Conservation (phyloP, 768 basidiomycete species). For the Boletus subcaerulescens region DNA sequence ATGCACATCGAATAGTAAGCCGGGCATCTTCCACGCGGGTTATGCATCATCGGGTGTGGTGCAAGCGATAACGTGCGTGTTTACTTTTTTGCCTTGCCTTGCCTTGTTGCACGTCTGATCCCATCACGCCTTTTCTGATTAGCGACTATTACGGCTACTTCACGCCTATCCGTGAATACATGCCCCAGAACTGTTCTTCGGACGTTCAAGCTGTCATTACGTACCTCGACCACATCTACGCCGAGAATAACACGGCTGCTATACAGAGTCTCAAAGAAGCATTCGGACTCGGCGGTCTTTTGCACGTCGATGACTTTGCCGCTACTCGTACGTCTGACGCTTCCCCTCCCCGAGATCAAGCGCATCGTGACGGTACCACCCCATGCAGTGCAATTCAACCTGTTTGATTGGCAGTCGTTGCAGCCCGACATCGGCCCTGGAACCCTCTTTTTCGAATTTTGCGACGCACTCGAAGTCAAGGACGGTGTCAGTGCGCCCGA, state of each 20-base stretch:
- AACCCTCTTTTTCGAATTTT: constrained; percentile 37
- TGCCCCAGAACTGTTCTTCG: constrained; percentile 72
- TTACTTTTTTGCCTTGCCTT: not conserved
- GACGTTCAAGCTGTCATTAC: constrained; percentile 64
- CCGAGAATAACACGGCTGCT: constrained; percentile 39
- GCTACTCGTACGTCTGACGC: constrained; percentile 42
- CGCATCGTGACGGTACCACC: constrained; percentile 22
- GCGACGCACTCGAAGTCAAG: constrained; percentile 39
- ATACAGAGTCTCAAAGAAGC: constrained; percentile 53
- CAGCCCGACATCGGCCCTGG: constrained; percentile 48
- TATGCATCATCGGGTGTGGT: constrained; percentile 48
- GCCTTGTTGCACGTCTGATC: not conserved
- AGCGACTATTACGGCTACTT: constrained; percentile 49
- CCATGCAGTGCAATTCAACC: constrained; percentile 46
- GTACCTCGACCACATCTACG: constrained; percentile 58
- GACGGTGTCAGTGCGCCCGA: constrained; percentile 41
- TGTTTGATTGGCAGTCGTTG: constrained; percentile 65
- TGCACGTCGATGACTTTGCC: constrained; percentile 66
- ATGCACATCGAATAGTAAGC: constrained; percentile 30
- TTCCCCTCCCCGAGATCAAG: too few relatives aligned
- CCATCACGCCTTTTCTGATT: not conserved
- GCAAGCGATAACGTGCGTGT: constrained; percentile 39
- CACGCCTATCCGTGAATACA: constrained; percentile 64
- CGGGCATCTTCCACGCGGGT: constrained; percentile 39
- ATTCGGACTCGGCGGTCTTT: constrained; percentile 56